Percentiles rank a stretch among this genome's conserved stretches.
phyloP scores from a whole-genome alignment of 1,284 basidiomycete species.

The Trichosporon faecale region DNA sequence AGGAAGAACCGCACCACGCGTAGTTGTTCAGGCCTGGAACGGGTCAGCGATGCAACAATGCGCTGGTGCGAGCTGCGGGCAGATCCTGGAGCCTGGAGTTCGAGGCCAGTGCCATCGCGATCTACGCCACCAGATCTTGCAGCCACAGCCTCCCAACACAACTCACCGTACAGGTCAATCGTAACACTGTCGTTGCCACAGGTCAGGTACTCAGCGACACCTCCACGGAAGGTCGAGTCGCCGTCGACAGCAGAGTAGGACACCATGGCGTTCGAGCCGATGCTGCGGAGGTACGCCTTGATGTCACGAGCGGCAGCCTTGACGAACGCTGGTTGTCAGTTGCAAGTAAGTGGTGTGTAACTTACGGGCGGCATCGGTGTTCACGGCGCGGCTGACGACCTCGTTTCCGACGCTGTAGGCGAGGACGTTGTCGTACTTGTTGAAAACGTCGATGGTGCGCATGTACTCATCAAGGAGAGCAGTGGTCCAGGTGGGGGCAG shows the following conservation, averaged over 20 bases:
- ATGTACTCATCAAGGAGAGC: slow-evolving; percentile 77
- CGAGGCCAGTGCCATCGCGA: not conserved
- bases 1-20: slow-evolving; percentile 73
- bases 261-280: slow-evolving; percentile 66
- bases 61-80: not conserved
- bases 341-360: not conserved
- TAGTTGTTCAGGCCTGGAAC: slow-evolving; percentile 49
- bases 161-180: slow-evolving; percentile 81
- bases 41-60: not conserved
- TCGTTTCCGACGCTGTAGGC: slow-evolving; percentile 86
- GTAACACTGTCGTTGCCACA: slow-evolving; percentile 69
- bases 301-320: slow-evolving; percentile 87
- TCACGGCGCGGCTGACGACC: slow-evolving; percentile 63
- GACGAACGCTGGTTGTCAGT: slow-evolving; percentile 60
- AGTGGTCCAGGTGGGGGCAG: slow-evolving; percentile 73
- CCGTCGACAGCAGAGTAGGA: slow-evolving; percentile 85
- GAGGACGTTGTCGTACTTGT: slow-evolving; percentile 76
- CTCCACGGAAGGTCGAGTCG: slow-evolving; percentile 62
- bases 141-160: slow-evolving; percentile 63
- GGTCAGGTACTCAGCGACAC: slow-evolving; percentile 73
- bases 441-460: slow-evolving; percentile 71
- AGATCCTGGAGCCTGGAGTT: not conserved
- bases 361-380: slow-evolving; percentile 62
- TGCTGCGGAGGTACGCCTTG: slow-evolving; percentile 75
- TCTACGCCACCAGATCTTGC: not conserved